Evolutionary conservation across 768 basidiomycete species (phyloP), one percentile per base, ranked within the genome.

Genomic region (Leucogyrophana mollusca): DNA sequence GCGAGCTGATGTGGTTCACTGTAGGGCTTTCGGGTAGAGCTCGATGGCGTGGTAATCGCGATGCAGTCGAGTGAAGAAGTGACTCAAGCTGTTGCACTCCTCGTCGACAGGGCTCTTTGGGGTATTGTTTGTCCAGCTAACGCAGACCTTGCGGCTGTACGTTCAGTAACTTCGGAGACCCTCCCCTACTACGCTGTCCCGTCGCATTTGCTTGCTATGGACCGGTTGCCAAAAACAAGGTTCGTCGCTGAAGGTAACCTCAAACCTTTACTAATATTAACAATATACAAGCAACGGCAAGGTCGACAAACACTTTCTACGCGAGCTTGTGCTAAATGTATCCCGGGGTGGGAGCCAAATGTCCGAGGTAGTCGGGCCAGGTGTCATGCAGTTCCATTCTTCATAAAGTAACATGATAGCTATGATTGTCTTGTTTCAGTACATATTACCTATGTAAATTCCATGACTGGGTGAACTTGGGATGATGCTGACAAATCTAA

Each of bases 181-280:
- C 78, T 79, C 53, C 79, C 81, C 4, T 78, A 80, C 56, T 83
- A 83, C 55, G 81, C 79, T 9, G 76, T 82, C 5, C 80, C 81
- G 7, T 68, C 71, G 4, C 69, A 68, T 25, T 71, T 72, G 47
- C 34, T 77, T 27, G 58, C 66, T 3, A 61, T 82, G 40, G 68
- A 67, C 16, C 61, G 66, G 30, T 75, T 82, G 54, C 79, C 80
- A 7, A 72, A 74, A 53, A 83, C 82, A 18, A 51, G 67, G 77
- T 78, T 57, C 50, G 76, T 56, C 45, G 21, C 22, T n/a, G 23
- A 38, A 11, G n/a, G 33, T 39, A 22, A 14, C 40, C 4, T 30
- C 7, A 9, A 13, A 43, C 32, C 16, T 38, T 50, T 23, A 46
- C 23, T 37, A 13, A 23, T 34, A 13, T 38, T 39, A 23, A 33